phyloP scores from a whole-genome alignment of 306 rosid genomes.

The Ochetophila trinervis region DNA sequence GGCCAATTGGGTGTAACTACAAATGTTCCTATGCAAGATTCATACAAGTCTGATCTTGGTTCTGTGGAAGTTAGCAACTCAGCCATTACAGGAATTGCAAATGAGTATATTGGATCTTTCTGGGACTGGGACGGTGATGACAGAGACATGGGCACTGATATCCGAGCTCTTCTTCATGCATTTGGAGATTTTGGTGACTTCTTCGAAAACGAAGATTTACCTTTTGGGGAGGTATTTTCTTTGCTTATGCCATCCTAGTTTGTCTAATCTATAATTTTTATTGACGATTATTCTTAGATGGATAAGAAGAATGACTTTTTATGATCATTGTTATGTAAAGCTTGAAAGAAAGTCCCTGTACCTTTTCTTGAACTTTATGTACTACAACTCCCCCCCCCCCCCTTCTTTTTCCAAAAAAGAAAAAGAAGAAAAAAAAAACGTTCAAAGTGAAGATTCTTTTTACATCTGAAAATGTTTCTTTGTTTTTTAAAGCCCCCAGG shows the following conservation, averaged over 20 bases:
- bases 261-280: not conserved
- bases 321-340: not conserved
- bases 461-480: conserved; percentile 32
- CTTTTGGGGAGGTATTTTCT: conserved; percentile 90
- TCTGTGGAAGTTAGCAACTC: conserved; percentile 72
- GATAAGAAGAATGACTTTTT: not conserved
- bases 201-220: conserved; percentile 74
- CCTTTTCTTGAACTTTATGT: not conserved
- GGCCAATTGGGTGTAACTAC: conserved; percentile 59
- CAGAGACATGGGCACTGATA: conserved; percentile 69
- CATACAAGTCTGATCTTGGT: conserved; percentile 73
- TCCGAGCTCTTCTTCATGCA: conserved; percentile 76
- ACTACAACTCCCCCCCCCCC: too few species aligned
- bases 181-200: conserved; percentile 98
- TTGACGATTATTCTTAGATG: not conserved
- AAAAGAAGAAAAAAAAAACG: too few species aligned
- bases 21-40: conserved; percentile 59
- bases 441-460: not conserved
- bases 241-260: not conserved
- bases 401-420: too few species aligned
- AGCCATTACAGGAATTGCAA: conserved; percentile 58
- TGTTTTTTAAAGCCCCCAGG: conserved; percentile 92
- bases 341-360: not conserved
- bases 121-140: conserved; percentile 98
- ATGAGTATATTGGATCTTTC: conserved; percentile 63